Percentiles rank a stretch among this genome's conserved stretches.
Conservation (phyloP, 1,139 yeast genomes). For the Scheffersomyces segobiensis region DNA sequence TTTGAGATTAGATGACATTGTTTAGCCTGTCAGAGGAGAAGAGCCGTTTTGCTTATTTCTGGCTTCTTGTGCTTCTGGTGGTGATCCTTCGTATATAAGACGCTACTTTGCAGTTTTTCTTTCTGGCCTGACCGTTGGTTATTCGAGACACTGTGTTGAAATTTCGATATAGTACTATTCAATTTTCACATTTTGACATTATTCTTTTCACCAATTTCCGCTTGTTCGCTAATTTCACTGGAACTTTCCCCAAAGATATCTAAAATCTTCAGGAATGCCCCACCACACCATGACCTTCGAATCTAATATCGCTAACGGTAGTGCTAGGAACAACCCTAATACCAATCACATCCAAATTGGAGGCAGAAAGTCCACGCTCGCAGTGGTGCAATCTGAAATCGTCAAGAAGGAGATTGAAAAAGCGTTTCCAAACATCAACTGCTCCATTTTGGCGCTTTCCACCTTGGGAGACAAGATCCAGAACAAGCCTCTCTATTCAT, state of each 20-base stretch:
- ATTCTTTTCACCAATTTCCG: neutral
- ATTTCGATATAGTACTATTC: neutral
- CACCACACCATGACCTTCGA: conserved; percentile 10
- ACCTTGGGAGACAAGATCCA: conserved; percentile 91
- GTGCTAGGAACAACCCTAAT: conserved; percentile 1
- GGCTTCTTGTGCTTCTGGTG: neutral
- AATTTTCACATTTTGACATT: neutral
- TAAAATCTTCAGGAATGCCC: conserved; percentile 9
- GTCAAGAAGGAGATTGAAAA: conserved; percentile 62
- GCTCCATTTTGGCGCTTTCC: conserved; percentile 74
- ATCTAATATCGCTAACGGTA: conserved; percentile 15
- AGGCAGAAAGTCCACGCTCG: conserved; percentile 84
- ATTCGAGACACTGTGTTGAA: neutral
- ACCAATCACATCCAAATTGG: conserved; percentile 58
- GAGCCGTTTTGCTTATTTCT: neutral
- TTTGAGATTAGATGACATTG: neutral
- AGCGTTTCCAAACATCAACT: conserved; percentile 57
- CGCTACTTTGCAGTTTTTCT: neutral
- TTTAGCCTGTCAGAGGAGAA: neutral
- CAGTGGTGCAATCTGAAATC: conserved; percentile 80
- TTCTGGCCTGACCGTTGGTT: neutral
- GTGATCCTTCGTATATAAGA: neutral
- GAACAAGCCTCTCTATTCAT: conserved; percentile 82
- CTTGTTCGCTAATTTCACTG: neutral
- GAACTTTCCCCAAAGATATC: neutral